Conservation (phyloP, 169 alveolate species). For the Amoebophrya sp. region DNA sequence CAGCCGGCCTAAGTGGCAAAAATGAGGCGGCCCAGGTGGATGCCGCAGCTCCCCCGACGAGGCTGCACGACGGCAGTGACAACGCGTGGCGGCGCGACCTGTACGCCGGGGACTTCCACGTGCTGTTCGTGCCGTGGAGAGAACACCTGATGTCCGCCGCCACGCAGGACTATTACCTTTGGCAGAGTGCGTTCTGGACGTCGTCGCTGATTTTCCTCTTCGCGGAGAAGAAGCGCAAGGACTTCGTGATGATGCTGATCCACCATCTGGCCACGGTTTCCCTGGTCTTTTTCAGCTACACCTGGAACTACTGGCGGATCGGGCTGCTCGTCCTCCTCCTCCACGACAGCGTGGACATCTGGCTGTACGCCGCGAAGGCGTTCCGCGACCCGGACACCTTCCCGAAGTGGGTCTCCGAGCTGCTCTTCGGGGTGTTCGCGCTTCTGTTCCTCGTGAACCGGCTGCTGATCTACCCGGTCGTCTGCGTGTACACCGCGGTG, state of each 20-base stretch:
- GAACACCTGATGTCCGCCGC: constrained; percentile 9
- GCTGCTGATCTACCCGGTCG: constrained; percentile 26
- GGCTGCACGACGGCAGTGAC: neutral
- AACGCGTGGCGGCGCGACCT: neutral
- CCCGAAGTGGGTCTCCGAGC: constrained; percentile 4
- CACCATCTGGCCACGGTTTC: constrained; percentile 34
- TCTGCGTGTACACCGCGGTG: constrained; percentile 31
- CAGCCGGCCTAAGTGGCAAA: constrained; percentile 14
- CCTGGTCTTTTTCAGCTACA: constrained; percentile 21
- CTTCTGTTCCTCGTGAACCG: constrained; percentile 17
- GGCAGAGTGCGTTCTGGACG: constrained; percentile 29
- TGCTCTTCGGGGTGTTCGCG: constrained; percentile 7
- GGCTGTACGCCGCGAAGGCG: constrained; percentile 24
- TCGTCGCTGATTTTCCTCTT: constrained; percentile 17
- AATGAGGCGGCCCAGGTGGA: no score
- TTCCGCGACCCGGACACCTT: constrained; percentile 6
- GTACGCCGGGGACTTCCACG: neutral
- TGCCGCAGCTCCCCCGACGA: constrained; percentile 20
- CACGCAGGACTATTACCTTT: constrained; percentile 15
- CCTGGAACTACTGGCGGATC: constrained; percentile 33
- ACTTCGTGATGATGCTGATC: constrained; percentile 5
- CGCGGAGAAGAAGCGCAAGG: constrained; percentile 26
- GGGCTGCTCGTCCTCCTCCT: constrained; percentile 28
- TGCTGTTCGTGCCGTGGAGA: constrained; percentile 21
- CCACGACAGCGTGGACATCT: constrained; percentile 33